Conservation (phyloP, 768 basidiomycete genomes). For the Tubosaeta brunneosetosa region DNA sequence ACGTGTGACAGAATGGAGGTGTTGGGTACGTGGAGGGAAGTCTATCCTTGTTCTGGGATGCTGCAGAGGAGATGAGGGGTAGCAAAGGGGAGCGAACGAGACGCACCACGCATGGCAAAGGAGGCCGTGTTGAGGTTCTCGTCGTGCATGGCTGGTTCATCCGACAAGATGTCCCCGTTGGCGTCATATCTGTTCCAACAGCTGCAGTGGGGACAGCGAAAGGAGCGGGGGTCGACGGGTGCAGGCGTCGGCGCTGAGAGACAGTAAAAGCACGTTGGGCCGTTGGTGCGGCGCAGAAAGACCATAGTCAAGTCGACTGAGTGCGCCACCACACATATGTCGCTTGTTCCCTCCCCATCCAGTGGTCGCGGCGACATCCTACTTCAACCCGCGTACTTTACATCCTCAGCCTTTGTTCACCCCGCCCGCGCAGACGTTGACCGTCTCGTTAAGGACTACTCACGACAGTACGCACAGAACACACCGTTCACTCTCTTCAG, state of each 20-base stretch:
- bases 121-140: constrained; percentile 63
- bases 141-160: constrained; percentile 87
- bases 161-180: constrained; percentile 72
- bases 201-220: constrained; percentile 60
- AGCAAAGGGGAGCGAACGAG: not conserved
- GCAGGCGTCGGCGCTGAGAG: constrained; percentile 39
- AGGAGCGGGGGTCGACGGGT: constrained; percentile 50
- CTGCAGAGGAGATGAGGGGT: constrained; percentile 32
- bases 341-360: constrained; percentile 51
- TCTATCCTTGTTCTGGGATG: constrained; percentile 64
- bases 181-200: constrained; percentile 75
- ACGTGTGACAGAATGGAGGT: constrained; percentile 77
- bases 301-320: constrained; percentile 14
- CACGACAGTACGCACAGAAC: constrained; percentile 41
- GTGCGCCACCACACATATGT: constrained; percentile 31
- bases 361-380: constrained; percentile 54
- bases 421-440: constrained; percentile 62
- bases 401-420: constrained; percentile 67
- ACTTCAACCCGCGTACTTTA: constrained; percentile 74
- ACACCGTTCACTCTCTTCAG: constrained; percentile 71
- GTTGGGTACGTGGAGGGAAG: constrained; percentile 55
- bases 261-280: constrained; percentile 69
- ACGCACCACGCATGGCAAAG: constrained; percentile 69
- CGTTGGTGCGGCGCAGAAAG: constrained; percentile 52
- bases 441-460: constrained; percentile 47